Evolutionary conservation across 108 stramenopile species (phyloP), one percentile per base, ranked within the genome.

Genomic region (Cyclotella atomus): DNA sequence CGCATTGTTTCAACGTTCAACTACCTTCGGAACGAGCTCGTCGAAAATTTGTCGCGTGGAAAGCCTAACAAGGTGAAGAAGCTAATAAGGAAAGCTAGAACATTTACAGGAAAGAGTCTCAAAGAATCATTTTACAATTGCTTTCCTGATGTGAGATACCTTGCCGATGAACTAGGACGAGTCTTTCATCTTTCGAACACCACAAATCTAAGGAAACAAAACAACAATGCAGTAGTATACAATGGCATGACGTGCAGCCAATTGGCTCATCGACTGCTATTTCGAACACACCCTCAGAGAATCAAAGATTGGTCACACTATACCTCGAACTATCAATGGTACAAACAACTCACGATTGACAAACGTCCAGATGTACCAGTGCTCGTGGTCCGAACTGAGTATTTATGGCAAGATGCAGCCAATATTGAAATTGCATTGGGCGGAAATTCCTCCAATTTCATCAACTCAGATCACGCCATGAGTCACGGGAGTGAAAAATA

Each of bases 291-390:
- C 24, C 21, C 52, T 23, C 14, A 61, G 28, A 36, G 3, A 27
- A 43, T 7, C 0, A 0, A 10, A 1, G n/a, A 44, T 20, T 43
- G 36, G 36, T 19, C 41, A 14, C 60, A 61, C 36, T 61, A 44
- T 24, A 24, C 60, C 24, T 61, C n/a, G 23, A 61, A 61, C 28
- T 61, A 61, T 41, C 60, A 24, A 21, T 43, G 20, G 20, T 61
- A 61, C 23, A 61, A 1, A 23, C 12, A 38, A 19, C 23, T 61
- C n/a, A 44, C 60, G 4, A 41, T 38, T 3, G 41, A 61, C 6
- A 41, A 41, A 61, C 60, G 60, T 20, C 60, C 60, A n/a, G 60
- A 61, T 12, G 60, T 27, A 17, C 36, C 60, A 36, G 21, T 61
- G 14, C 29, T 65, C 10, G 45, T 65, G 0, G 21, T 65, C 25